phyloP scores from a whole-genome alignment of 345 rosid species.

The Citrus glauca region DNA sequence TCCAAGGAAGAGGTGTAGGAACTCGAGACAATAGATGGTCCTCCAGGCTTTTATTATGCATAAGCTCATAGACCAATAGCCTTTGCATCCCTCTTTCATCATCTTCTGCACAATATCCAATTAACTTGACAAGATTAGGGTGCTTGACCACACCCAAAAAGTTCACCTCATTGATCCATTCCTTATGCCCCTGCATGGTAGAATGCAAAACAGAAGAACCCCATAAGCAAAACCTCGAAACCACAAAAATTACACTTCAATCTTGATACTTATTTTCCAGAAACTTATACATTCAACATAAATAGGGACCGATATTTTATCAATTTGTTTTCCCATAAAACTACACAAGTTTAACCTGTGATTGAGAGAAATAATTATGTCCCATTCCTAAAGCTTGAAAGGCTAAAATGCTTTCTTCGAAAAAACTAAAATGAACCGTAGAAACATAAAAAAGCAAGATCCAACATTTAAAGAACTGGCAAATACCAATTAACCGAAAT shows the following conservation, averaged over 20 bases:
- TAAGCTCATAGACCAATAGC: constrained; percentile 83
- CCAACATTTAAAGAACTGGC: background rate
- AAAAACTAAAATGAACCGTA: background rate
- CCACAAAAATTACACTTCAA: background rate
- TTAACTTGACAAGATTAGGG: constrained; percentile 86
- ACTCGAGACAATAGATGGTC: constrained; percentile 66
- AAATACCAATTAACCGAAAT: background rate
- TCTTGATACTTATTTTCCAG: background rate
- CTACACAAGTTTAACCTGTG: background rate
- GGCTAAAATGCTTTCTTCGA: background rate
- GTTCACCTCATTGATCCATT: constrained; percentile 96
- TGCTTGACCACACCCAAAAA: constrained; percentile 89
- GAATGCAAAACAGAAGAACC: constrained; percentile 37
- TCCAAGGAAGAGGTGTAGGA: constrained; percentile 59
- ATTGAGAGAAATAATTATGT: background rate
- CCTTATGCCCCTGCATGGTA: constrained; percentile 96
- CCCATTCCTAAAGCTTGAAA: background rate
- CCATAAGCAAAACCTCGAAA: constrained; percentile 19
- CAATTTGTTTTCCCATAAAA: background rate
- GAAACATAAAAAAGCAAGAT: background rate
- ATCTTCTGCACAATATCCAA: constrained; percentile 92
- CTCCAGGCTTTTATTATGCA: constrained; percentile 87
- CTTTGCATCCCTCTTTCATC: constrained; percentile 93
- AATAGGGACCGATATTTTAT: background rate
- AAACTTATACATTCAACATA: background rate